Percentiles rank a stretch among this genome's conserved stretches.
phyloP scores from a whole-genome alignment of 2,329 filamentous ascomycete species.

The Sporothrix mexicana region DNA sequence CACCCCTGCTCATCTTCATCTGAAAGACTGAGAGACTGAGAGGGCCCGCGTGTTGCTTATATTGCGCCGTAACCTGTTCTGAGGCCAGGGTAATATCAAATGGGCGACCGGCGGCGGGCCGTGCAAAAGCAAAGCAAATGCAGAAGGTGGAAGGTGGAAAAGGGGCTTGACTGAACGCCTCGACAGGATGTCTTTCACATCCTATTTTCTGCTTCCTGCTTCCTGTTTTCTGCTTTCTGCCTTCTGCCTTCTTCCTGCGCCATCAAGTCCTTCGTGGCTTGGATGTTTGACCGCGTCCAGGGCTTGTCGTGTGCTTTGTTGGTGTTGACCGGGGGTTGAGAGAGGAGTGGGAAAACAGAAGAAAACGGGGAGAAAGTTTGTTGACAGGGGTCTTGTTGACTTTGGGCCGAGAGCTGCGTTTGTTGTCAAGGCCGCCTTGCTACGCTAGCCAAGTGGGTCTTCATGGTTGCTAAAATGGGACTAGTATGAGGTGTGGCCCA shows the following conservation, averaged over 20 bases:
- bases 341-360: background rate
- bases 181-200: background rate
- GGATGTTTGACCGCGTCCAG: conserved; percentile 4
- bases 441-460: conserved; percentile 16
- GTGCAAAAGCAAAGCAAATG: conserved; percentile 7
- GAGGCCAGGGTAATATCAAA: conserved; percentile 16
- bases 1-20: conserved; percentile 30
- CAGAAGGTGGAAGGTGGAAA: background rate
- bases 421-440: conserved; percentile 29
- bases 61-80: conserved; percentile 23
- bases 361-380: background rate
- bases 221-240: too few relatives aligned
- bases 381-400: conserved; percentile 28
- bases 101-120: conserved; percentile 3
- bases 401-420: background rate
- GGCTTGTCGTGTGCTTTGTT: background rate
- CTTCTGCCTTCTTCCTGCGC: background rate
- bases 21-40: too few relatives aligned
- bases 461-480: background rate
- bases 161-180: background rate
- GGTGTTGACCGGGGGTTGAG: conserved; percentile 5
- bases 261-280: background rate
- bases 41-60: conserved; percentile 1
- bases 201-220: too few relatives aligned
- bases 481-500: background rate